These are phyloP conservation scores for Suillus bovinus DNA, from an alignment of 768 basidiomycete genomes.

Conservation along the genomic window DNA sequence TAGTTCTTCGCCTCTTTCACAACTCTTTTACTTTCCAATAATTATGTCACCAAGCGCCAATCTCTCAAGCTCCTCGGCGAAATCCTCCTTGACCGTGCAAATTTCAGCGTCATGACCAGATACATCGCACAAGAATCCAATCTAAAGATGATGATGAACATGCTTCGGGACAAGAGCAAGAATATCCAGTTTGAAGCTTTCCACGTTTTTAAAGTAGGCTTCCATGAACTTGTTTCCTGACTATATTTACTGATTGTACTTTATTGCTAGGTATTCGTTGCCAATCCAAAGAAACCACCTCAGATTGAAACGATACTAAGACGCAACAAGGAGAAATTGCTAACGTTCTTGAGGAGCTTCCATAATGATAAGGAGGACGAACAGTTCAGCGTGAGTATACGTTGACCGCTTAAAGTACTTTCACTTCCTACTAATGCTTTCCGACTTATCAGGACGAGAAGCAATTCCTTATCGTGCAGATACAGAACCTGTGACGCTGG, in stretches of 20 bases:
- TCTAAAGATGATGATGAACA: constrained; percentile 99
- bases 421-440: constrained; percentile 4
- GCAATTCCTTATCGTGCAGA: constrained; percentile 92
- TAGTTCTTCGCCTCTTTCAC: constrained; percentile 98
- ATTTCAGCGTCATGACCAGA: constrained; percentile 97
- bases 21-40: constrained; percentile 86
- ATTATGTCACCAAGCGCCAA: constrained; percentile 99
- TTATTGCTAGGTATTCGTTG: constrained; percentile 82
- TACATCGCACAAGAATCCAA: constrained; percentile 96
- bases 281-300: constrained; percentile 98
- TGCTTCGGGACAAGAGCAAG: constrained; percentile 96
- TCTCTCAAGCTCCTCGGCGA: constrained; percentile 97
- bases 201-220: constrained; percentile 96
- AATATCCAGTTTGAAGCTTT: constrained; percentile 99
- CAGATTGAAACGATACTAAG: constrained; percentile 90
- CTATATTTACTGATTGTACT: constrained; percentile 1
- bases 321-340: constrained; percentile 91
- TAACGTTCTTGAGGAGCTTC: constrained; percentile 88
- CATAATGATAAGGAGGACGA: constrained; percentile 99
- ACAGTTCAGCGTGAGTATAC: constrained; percentile 76
- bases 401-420: not conserved
- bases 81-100: constrained; percentile 95
- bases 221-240: not conserved
- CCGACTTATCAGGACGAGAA: constrained; percentile 72
- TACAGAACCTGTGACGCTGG: constrained; percentile 62